Evolutionary conservation across 73 alveolate genomes (phyloP), one percentile per base, ranked within the genome.

Genomic region (Symbiodinium natans): DNA sequence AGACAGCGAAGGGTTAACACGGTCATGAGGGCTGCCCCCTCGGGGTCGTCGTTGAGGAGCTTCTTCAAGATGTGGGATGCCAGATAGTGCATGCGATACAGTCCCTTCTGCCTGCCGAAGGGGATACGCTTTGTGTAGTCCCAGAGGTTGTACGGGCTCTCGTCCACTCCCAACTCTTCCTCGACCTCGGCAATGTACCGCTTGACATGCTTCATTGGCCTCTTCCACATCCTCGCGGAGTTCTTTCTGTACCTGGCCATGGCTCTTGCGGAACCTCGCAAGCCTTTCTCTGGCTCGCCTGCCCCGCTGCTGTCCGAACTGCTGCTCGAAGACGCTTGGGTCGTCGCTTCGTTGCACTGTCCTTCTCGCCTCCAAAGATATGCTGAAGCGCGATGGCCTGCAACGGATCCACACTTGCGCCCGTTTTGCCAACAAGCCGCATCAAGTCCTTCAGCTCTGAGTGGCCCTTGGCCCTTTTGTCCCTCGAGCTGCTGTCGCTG

Each of bases 171-270:
- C 31, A 80, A 17, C 33, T 38, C 42, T 17, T 38, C 59, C 19
- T 80, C 88, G 5, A 80, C 88, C 23, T 80, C 88, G 36, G 27
- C 42, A 34, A 80, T 40, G 88, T 80, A 80, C 19, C 88, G 29
- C 27, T n/a, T 19, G 21, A 80, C 59, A 39, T 80, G 88, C 59
- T 38, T 80, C 59, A 38, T 13, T 1, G 87, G 87, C 42, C 19
- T 34, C 59, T 34, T 25, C 36, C 39, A 13, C 87, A 25, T 80
- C 39, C 31, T 42, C 17, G 33, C 3, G 36, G 40, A 10, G 59
- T 25, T 33, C 59, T 38, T 34, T 36, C 87, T 34, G 59, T 38
- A 80, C 33, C 59, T 46, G 29, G 59, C 33, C 56, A 80, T 31
- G 29, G 87, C 87, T 34, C 27, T 2, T 13, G 59, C 87, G 13